Percentiles rank a stretch among this genome's conserved stretches.
Conservation (phyloP, 768 basidiomycete species). For the Lepiota venenata region DNA sequence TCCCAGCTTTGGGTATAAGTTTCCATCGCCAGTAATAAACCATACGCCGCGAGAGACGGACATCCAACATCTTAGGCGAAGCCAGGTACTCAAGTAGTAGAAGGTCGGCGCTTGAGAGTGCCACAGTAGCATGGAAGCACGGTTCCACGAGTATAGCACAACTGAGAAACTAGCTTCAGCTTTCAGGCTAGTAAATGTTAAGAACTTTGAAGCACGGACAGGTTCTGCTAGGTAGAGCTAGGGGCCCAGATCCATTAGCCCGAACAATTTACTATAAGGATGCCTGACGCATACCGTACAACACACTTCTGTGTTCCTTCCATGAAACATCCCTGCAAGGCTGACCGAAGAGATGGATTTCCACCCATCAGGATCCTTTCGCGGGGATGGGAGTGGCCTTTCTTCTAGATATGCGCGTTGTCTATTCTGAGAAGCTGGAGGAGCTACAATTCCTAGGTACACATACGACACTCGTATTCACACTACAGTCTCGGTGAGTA, state of each 20-base stretch:
- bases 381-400: background rate
- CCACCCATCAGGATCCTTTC: background rate
- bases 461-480: conserved; percentile 19
- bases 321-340: too few species aligned
- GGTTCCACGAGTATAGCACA: conserved; percentile 20
- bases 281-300: background rate
- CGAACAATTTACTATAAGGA: background rate
- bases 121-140: conserved; percentile 19
- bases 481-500: conserved; percentile 13
- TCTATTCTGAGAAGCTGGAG: conserved; percentile 16
- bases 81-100: conserved; percentile 7
- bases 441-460: conserved; percentile 16
- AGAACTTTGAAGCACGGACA: conserved; percentile 6
- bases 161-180: conserved; percentile 3
- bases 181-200: too few species aligned
- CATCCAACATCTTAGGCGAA: background rate
- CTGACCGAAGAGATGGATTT: background rate
- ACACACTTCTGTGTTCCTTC: too few species aligned
- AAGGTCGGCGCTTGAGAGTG: conserved; percentile 10
- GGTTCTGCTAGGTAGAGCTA: conserved; percentile 23
- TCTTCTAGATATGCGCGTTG: conserved; percentile 17
- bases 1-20: too few species aligned
- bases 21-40: background rate
- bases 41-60: background rate
- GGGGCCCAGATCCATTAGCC: background rate